Percentiles rank a stretch among this genome's conserved stretches.
These are phyloP conservation scores for Castanea sativa DNA, from an alignment of 306 rosid genomes.

Conservation along the genomic window DNA sequence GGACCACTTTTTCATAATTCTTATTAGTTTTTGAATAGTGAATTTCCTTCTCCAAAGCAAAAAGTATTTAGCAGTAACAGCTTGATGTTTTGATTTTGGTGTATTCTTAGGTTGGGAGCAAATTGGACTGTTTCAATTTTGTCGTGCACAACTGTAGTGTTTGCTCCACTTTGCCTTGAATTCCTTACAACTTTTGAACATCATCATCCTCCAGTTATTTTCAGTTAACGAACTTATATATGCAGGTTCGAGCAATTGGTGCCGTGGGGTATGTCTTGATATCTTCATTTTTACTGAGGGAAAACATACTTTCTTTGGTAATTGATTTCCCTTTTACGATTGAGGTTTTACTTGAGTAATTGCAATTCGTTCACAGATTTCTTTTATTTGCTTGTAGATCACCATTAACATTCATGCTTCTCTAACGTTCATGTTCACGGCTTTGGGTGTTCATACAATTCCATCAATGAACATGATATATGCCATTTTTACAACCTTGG, in stretches of 20 bases:
- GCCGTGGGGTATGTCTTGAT: conserved; percentile 83
- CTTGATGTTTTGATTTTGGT: conserved; percentile 9
- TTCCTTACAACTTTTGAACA: conserved; percentile 9
- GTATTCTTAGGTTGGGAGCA: conserved; percentile 62
- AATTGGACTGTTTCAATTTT: conserved; percentile 80
- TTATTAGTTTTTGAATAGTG: neutral
- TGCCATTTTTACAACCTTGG: conserved; percentile 66
- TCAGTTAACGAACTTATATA: neutral
- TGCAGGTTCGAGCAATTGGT: conserved; percentile 82
- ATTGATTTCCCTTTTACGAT: conserved; percentile 11
- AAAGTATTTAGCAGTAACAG: neutral
- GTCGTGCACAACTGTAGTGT: conserved; percentile 77
- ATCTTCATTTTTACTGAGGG: conserved; percentile 86
- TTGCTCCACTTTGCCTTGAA: conserved; percentile 32
- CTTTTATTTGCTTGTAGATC: conserved; percentile 56
- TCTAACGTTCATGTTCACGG: conserved; percentile 75
- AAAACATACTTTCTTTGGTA: conserved; percentile 91
- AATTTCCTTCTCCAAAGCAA: neutral
- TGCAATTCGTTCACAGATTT: neutral
- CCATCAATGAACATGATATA: conserved; percentile 82
- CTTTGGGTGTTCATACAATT: conserved; percentile 59
- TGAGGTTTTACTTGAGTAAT: neutral
- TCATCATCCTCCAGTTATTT: conserved; percentile 3
- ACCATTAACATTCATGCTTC: conserved; percentile 95
- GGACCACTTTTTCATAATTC: neutral